A percentile compares a stretch with the other conserved stretches of the same genome.
Evolutionary conservation across 176 grass and related monocot genomes (phyloP).

Genomic region (Zoysia pacifica): DNA sequence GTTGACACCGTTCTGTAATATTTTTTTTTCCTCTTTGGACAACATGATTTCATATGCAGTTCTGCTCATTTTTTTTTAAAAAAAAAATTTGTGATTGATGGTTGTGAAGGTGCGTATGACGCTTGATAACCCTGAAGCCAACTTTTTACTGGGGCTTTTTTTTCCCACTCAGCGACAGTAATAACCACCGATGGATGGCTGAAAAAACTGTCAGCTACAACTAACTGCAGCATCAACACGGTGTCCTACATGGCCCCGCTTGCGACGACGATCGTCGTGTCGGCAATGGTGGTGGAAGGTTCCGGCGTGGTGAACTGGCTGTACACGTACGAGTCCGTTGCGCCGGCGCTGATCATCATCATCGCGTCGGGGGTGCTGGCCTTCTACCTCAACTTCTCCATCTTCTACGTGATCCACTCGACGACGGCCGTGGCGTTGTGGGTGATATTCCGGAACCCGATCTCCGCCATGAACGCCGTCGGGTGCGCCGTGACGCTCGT

Average conservation of each 20-base stretch:
- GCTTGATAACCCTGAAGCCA: neutral
- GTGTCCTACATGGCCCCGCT: conserved; percentile 90
- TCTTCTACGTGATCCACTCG: conserved; percentile 83
- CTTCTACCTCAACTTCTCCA: conserved; percentile 85
- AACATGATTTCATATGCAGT: neutral
- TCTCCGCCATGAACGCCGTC: conserved; percentile 78
- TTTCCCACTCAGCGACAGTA: no score
- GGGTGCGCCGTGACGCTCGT: conserved; percentile 77
- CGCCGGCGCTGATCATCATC: no score
- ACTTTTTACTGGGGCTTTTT: neutral
- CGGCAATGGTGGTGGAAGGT: conserved; percentile 63
- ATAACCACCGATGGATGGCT: no score
- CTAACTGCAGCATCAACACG: conserved; percentile 65
- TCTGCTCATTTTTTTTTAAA: neutral
- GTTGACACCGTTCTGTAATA: conserved; percentile 2
- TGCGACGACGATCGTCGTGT: conserved; percentile 74
- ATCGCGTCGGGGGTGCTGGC: no score
- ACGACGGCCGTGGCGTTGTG: conserved; percentile 80
- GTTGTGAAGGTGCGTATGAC: neutral
- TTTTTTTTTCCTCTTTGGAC: neutral
- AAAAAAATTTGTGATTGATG: neutral
- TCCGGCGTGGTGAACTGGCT: conserved; percentile 63
- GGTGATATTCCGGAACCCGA: conserved; percentile 94
- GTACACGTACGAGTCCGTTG: conserved; percentile 55
- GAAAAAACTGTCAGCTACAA: no score